A percentile compares a stretch with the other conserved stretches of the same genome.
Evolutionary conservation across 2,329 filamentous ascomycete species (phyloP).

Genomic region (Amphichorda felina): DNA sequence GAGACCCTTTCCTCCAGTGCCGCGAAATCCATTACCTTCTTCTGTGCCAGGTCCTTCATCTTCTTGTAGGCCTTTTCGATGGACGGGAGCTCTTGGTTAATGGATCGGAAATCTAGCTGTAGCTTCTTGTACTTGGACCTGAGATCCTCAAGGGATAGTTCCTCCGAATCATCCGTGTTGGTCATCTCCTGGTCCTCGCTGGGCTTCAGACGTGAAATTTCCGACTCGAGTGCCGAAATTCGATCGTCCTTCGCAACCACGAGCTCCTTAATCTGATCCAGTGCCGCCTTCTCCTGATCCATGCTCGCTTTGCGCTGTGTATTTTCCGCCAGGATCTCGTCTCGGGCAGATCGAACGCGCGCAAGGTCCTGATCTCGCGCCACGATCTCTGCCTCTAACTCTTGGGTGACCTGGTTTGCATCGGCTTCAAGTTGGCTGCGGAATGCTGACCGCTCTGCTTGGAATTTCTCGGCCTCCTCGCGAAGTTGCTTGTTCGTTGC

Average conservation of each 20-base stretch:
- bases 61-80: slow-evolving; percentile 90
- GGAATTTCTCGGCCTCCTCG: slow-evolving; percentile 74
- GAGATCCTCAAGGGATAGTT: slow-evolving; percentile 58
- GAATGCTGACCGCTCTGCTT: slow-evolving; percentile 74
- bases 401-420: slow-evolving; percentile 56
- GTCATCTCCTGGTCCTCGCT: slow-evolving; percentile 32
- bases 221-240: slow-evolving; percentile 71
- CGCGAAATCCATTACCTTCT: slow-evolving; percentile 71
- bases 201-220: slow-evolving; percentile 59
- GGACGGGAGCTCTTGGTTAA: slow-evolving; percentile 78
- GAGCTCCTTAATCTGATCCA: slow-evolving; percentile 69
- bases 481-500: slow-evolving; percentile 75
- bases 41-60: slow-evolving; percentile 70
- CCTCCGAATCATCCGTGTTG: slow-evolving; percentile 36
- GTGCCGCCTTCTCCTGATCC: slow-evolving; percentile 60
- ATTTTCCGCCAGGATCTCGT: slow-evolving; percentile 76
- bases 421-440: slow-evolving; percentile 75
- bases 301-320: slow-evolving; percentile 67
- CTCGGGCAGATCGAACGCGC: slow-evolving; percentile 70
- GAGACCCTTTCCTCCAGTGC: slow-evolving; percentile 68
- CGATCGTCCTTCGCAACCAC: slow-evolving; percentile 67
- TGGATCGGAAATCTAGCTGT: slow-evolving; percentile 67
- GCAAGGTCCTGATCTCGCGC: slow-evolving; percentile 75
- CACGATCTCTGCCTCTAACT: slow-evolving; percentile 73
- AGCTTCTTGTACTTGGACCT: slow-evolving; percentile 62